Percentiles rank a stretch among this genome's conserved stretches.
phyloP scores from a whole-genome alignment of 768 basidiomycete genomes.

The Lactarius quietus region DNA sequence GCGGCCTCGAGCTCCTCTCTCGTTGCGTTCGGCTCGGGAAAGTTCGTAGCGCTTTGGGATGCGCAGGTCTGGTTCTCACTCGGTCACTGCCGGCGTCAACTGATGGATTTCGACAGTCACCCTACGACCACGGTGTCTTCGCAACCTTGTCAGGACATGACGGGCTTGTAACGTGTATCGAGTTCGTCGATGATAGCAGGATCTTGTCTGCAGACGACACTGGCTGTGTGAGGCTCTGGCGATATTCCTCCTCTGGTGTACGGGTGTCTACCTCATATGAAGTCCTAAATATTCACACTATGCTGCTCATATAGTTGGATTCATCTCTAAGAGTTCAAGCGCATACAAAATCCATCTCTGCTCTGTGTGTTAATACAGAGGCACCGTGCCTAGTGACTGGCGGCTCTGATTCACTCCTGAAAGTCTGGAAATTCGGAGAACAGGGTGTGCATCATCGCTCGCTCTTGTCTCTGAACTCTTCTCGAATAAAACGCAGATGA shows the following conservation, averaged over 20 bases:
- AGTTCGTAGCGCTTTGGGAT: conserved; percentile 58
- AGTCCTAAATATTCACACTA: conserved; percentile 20
- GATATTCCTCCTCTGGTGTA: conserved; percentile 33
- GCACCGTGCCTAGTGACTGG: conserved; percentile 62
- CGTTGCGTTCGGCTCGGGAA: conserved; percentile 57
- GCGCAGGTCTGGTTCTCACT: conserved; percentile 39
- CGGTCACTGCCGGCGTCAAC: conserved; percentile 3
- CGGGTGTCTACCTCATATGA: conserved; percentile 31
- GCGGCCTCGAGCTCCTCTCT: conserved; percentile 34
- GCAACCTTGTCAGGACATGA: conserved; percentile 74
- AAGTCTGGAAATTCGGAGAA: conserved; percentile 59
- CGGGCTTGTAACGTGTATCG: conserved; percentile 71
- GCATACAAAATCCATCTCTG: conserved; percentile 68
- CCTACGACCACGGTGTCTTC: conserved; percentile 50
- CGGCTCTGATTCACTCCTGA: conserved; percentile 76
- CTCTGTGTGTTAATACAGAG: conserved; percentile 45
- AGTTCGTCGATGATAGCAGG: conserved; percentile 50
- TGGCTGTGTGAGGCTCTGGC: conserved; percentile 68
- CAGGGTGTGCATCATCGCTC: conserved; percentile 31
- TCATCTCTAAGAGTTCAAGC: conserved; percentile 44
- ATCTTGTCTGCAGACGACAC: conserved; percentile 75
- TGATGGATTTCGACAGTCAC: conserved; percentile 12
- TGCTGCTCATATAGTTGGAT: conserved; percentile 52
- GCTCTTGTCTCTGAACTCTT: neutral
- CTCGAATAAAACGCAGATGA: conserved; percentile 11